Evolutionary conservation across 148 eudicot species (phyloP), one percentile per base, ranked within the genome.

Genomic region (Spergularia marina): DNA sequence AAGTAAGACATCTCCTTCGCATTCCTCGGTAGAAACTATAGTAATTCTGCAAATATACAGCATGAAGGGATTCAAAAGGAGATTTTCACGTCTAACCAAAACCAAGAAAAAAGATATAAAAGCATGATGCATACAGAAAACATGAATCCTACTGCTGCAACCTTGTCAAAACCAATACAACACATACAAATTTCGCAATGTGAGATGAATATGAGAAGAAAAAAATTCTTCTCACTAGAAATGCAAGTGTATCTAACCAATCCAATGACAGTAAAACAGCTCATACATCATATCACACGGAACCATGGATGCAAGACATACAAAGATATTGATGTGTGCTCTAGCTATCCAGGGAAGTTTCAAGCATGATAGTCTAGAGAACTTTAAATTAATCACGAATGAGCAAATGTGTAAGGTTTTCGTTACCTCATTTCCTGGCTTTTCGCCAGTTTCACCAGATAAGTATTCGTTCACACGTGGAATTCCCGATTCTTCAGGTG

Each of bases 1-100:
- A 95, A 74, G 87, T 87, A 41, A 95, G 96, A 80, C 99, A 95
- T 12, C 99, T 88, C 74, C 99, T 86, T 77, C 96, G 81, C 82
- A 89, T 75, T 18, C 96, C 99, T 76, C 94, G 85, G 34, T 88
- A 88, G 56, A 89, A 71, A 83, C 78, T 77, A 61, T 84, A 74
- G 66, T 72, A 73, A 77, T 74, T 74, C 97, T 92, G 80, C 82
- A 87, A 49, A 74, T 16, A 72, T 18, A 71, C 41, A 74, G 53
- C 75, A 70, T 18, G 30, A 70, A 64, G 34, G 21, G 7, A 16
- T 10, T 80, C 16, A 65, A n/a, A 16, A 54, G 61, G 18, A 10
- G 16, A 56, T 53, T 52, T 58, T n/a, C 12, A 58, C 53, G 15
- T 64, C n/a, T 1, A 57, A n/a, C 41, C 30, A 64, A 7, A 40